Base-by-base conservation (phyloP, 441 rosid species). In the Erodium texanum region DNA sequence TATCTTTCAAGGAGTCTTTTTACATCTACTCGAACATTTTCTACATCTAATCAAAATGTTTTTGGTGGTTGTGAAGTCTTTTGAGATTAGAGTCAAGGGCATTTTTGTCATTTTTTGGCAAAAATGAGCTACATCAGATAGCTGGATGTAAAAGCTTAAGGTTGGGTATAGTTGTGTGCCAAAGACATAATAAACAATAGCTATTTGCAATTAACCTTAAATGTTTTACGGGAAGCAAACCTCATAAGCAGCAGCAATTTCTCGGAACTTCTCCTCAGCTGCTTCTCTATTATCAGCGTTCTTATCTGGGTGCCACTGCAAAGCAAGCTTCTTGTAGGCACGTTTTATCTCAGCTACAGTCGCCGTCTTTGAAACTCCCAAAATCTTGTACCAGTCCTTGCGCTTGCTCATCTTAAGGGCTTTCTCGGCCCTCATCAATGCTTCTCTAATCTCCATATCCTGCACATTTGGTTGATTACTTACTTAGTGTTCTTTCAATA, bases 301-400 rank as follows among this genome's bases (percentile, higher is more conserved):
- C 80, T 94, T 94, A 78, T 94, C 99, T 0, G 99, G 99, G 78
- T 94, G 99, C 99, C 99, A 94, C 67, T 89, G 89, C 69, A 94
- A 66, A 71, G 97, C 99, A 18, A 92, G 97, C 82, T 92, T 94
- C 84, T 94, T 92, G 81, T 94, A 92, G 20, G 98, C 99, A 61
- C 83, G 79, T 77, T 94, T 94, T 19, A 94, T 92, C 70, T 94
- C 99, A 23, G 93, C 63, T 36, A 89, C 65, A 5, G 96, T 80
- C 1, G 99, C 92, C 2, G 88, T 86, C 82, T 76, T 89, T 5
- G 99, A 87, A 69, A 92, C 67, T 68, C 93, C 98, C 66, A 92
- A 74, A 73, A 92, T 86, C 78, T 88, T 94, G 80, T 92, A 94
- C 96, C 98, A 94, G 73, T 94, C 99, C 78, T 92, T 86, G 64